Conservation (phyloP, 192 early-diverging fungal species). For the Nowakowskiella sp. region DNA sequence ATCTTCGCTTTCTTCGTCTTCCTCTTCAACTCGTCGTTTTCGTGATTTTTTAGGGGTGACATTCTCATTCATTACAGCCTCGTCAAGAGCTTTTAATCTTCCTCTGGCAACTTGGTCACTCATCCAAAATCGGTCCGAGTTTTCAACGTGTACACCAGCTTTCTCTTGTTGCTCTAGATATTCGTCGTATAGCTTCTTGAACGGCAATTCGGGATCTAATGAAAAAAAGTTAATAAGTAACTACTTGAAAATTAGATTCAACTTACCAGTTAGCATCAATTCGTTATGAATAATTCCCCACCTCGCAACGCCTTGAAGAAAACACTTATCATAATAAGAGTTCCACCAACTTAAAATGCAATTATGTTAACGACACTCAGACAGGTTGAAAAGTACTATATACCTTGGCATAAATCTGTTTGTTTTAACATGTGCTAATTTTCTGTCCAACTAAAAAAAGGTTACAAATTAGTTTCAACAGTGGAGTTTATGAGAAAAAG, state of each 20-base stretch:
- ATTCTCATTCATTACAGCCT: too few relatives aligned
- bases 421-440: background rate
- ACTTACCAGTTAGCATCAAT: slow-evolving; percentile 50
- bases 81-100: too few relatives aligned
- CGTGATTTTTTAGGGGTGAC: too few relatives aligned
- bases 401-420: slow-evolving; percentile 28
- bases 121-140: too few relatives aligned
- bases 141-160: too few relatives aligned
- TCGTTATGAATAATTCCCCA: slow-evolving; percentile 64
- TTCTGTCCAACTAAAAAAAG: too few relatives aligned
- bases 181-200: slow-evolving; percentile 34
- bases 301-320: slow-evolving; percentile 60
- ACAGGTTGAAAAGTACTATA: slow-evolving; percentile 25
- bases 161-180: slow-evolving; percentile 15
- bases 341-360: slow-evolving; percentile 61
- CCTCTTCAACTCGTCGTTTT: too few relatives aligned
- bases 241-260: slow-evolving; percentile 4
- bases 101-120: too few relatives aligned
- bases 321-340: slow-evolving; percentile 54
- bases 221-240: background rate
- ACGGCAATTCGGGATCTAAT: slow-evolving; percentile 30
- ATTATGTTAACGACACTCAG: slow-evolving; percentile 28
- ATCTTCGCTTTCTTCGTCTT: too few relatives aligned
- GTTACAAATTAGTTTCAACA: background rate
- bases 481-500: background rate